Percentiles rank a stretch among this genome's conserved stretches.
These are phyloP conservation scores for Pseudopithomyces chartarum DNA, from an alignment of 2,329 filamentous ascomycete species.

Conservation along the genomic window DNA sequence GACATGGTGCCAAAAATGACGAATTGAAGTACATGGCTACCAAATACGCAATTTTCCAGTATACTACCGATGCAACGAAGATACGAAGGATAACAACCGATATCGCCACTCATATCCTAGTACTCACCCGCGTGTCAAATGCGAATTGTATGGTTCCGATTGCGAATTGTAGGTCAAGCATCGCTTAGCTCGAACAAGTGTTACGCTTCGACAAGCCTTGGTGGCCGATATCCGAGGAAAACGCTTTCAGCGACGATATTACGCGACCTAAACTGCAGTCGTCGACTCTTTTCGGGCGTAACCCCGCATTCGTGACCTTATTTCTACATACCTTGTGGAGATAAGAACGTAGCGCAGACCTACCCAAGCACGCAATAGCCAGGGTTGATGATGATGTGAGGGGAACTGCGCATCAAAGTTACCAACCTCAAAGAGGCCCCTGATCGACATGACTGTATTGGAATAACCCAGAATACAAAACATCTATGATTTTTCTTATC, in stretches of 20 bases:
- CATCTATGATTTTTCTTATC: no score
- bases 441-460: not conserved
- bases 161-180: conserved; percentile 4
- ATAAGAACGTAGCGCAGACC: conserved; percentile 12
- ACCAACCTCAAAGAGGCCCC: conserved; percentile 2
- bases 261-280: not conserved
- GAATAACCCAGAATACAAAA: not conserved
- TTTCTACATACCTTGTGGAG: not conserved
- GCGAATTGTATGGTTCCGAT: conserved; percentile 10
- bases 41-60: not conserved
- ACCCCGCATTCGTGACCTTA: not conserved
- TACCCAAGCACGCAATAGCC: conserved; percentile 25
- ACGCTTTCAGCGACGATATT: not conserved
- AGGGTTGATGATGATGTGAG: conserved; percentile 13
- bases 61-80: not conserved
- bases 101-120: conserved; percentile 5
- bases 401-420: conserved; percentile 13
- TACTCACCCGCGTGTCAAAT: not conserved
- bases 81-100: conserved; percentile 1
- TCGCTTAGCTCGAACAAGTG: not conserved
- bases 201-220: not conserved
- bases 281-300: not conserved
- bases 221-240: not conserved
- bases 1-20: conserved; percentile 20
- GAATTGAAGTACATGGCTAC: conserved; percentile 7